Conservation (phyloP, 2,329 filamentous ascomycete species). For the Xylariaceae sp. region DNA sequence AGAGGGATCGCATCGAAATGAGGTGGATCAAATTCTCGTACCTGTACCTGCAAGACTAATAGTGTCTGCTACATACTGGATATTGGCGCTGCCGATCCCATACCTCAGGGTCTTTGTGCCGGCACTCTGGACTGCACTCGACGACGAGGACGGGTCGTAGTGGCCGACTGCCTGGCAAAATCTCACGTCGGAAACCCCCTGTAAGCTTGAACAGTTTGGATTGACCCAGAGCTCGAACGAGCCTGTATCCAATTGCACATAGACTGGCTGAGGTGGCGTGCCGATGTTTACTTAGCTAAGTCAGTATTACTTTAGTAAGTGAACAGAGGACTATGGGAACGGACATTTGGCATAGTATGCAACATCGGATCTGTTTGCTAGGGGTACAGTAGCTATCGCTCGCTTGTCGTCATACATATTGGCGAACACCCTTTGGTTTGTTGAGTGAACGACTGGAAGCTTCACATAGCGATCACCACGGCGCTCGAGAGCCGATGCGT, state of each 20-base stretch:
- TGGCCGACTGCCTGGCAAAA: constrained; percentile 55
- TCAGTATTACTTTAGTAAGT: constrained; percentile 22
- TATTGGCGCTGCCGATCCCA: constrained; percentile 57
- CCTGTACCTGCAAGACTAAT: constrained; percentile 50
- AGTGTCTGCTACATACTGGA: constrained; percentile 56
- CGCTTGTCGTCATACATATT: constrained; percentile 46
- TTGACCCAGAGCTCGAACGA: constrained; percentile 70
- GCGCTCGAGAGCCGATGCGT: constrained; percentile 30
- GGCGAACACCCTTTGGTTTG: constrained; percentile 47
- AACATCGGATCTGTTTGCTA: constrained; percentile 59
- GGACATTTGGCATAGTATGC: constrained; percentile 59
- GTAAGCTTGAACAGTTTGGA: constrained; percentile 58
- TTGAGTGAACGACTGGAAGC: constrained; percentile 51
- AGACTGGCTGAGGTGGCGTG: constrained; percentile 58
- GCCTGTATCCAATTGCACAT: constrained; percentile 63
- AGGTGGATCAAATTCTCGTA: constrained; percentile 14
- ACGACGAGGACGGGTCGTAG: constrained; percentile 52
- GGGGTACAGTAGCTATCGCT: constrained; percentile 47
- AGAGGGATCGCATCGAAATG: constrained; percentile 1
- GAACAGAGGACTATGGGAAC: constrained; percentile 13
- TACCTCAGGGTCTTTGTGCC: constrained; percentile 52
- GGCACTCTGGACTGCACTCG: constrained; percentile 43
- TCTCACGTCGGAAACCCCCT: constrained; percentile 43
- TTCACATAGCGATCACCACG: constrained; percentile 48
- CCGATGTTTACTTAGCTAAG: constrained; percentile 53